phyloP scores from a whole-genome alignment of 148 eudicot genomes.

The Amaranthus palmeri region DNA sequence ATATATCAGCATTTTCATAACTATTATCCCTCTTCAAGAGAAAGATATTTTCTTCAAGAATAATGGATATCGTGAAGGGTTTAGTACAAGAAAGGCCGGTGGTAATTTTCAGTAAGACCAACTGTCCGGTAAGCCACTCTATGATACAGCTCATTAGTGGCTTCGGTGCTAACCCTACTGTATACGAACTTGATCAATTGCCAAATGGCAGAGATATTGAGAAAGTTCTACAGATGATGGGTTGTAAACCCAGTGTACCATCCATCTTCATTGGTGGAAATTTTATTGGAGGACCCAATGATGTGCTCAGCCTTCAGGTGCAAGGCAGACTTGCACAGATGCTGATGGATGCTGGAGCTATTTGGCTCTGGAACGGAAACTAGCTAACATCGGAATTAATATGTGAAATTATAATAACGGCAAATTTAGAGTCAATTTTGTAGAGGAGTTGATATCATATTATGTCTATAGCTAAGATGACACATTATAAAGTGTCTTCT shows the following conservation, averaged over 20 bases:
- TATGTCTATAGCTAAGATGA: too few relatives aligned
- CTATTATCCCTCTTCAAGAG: too few relatives aligned
- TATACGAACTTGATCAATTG: slow-evolving; percentile 20
- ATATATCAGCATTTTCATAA: too few relatives aligned
- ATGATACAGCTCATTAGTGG: slow-evolving; percentile 23
- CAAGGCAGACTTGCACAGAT: slow-evolving; percentile 31
- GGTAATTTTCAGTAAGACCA: slow-evolving; percentile 21
- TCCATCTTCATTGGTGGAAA: slow-evolving; percentile 22
- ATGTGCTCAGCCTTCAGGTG: slow-evolving; percentile 28
- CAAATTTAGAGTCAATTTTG: slow-evolving; percentile 7
- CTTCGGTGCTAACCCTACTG: slow-evolving; percentile 21
- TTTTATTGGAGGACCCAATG: slow-evolving; percentile 22
- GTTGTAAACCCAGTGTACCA: slow-evolving; percentile 17
- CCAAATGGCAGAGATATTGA: slow-evolving; percentile 16
- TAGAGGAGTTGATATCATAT: background rate
- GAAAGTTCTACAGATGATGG: slow-evolving; percentile 17
- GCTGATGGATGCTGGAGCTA: slow-evolving; percentile 32
- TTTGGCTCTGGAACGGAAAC: slow-evolving; percentile 31
- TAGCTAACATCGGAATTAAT: background rate
- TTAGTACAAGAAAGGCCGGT: slow-evolving; percentile 17
- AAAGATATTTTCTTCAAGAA: background rate
- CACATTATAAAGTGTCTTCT: slow-evolving; percentile 2
- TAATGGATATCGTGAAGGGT: slow-evolving; percentile 16
- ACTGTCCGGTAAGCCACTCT: slow-evolving; percentile 20
- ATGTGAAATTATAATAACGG: background rate